Base-by-base conservation (phyloP, 164 flowering plant species). In the Vitis rotundifolia region DNA sequence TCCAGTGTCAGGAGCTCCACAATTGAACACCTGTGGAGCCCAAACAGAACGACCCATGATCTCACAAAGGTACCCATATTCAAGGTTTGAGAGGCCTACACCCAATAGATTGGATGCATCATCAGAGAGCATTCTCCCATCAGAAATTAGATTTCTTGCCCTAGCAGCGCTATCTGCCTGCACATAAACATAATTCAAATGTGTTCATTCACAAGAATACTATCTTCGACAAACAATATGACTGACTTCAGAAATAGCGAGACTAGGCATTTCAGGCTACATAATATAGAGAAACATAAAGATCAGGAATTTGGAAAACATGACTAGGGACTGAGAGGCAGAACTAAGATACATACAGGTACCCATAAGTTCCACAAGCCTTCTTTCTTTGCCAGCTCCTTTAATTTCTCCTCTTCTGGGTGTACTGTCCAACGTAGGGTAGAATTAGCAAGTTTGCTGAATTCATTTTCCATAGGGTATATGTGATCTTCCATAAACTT, bases 1-100 rank as follows among this genome's bases (percentile, higher is more conserved):
- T 77, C 99, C 99, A 59, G 99, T 95, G 79, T 95, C 98, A 66
- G 99, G 99, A 69, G 99, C 93, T 50, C 90, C 88, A 77, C 99
- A 95, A 67, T 95, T 95, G 52, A 95, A 95, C 65, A 95, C 76
- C 82, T 95, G 98, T 8, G 99, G 98, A 66, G 99, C 99, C 90
- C 96, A 93, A 72, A 86, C 67, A 60, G 99, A 95, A 64, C 97
- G 94, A 47, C 99, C 99, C 98, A 95, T 90, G 78, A 93, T 80
- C 87, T 95, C 98, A 82, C 98, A 93, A 31, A 95, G 91, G 81
- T 87, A 88, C 57, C 97, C 99, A 84, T 95, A 95, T 75, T 95
- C 99, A 67, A 95, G 92, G 83, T 95, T 95, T 64, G 99, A 84
- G 51, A 95, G 97, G 44, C 98, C 99, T 11, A 89, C 89, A 71